phyloP scores from a whole-genome alignment of 345 rosid species.

The Salix arbutifolia region DNA sequence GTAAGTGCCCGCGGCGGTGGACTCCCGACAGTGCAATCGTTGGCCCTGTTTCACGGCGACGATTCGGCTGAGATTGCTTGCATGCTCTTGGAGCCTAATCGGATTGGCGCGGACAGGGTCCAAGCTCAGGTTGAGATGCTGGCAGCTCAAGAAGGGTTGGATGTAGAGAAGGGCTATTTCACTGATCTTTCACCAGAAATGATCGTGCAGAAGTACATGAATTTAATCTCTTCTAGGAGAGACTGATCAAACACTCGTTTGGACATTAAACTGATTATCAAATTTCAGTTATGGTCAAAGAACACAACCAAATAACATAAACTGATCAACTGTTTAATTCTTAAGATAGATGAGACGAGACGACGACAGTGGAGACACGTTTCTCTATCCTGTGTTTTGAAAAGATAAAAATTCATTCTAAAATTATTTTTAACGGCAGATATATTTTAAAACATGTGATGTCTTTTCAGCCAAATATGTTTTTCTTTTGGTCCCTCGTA shows the following conservation, averaged over 20 bases:
- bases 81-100: slow-evolving; percentile 58
- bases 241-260: slow-evolving; percentile 9
- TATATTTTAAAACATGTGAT: too few species aligned
- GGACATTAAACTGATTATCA: neutral
- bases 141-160: slow-evolving; percentile 48
- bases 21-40: slow-evolving; percentile 54
- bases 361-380: too few species aligned
- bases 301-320: too few species aligned
- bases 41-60: slow-evolving; percentile 49
- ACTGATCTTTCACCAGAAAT: slow-evolving; percentile 54
- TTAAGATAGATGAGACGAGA: too few species aligned
- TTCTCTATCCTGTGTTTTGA: too few species aligned
- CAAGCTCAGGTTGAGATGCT: slow-evolving; percentile 48
- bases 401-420: too few species aligned
- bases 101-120: slow-evolving; percentile 54
- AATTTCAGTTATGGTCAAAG: neutral
- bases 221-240: slow-evolving; percentile 25
- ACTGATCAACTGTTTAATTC: too few species aligned
- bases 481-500: too few species aligned
- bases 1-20: slow-evolving; percentile 69
- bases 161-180: slow-evolving; percentile 57
- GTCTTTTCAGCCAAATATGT: too few species aligned
- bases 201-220: slow-evolving; percentile 44
- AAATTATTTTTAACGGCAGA: too few species aligned
- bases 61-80: slow-evolving; percentile 53